A percentile compares a stretch with the other conserved stretches of the same genome.
Evolutionary conservation across 2,329 filamentous ascomycete genomes (phyloP).

Genomic region (Thelonectria olida): DNA sequence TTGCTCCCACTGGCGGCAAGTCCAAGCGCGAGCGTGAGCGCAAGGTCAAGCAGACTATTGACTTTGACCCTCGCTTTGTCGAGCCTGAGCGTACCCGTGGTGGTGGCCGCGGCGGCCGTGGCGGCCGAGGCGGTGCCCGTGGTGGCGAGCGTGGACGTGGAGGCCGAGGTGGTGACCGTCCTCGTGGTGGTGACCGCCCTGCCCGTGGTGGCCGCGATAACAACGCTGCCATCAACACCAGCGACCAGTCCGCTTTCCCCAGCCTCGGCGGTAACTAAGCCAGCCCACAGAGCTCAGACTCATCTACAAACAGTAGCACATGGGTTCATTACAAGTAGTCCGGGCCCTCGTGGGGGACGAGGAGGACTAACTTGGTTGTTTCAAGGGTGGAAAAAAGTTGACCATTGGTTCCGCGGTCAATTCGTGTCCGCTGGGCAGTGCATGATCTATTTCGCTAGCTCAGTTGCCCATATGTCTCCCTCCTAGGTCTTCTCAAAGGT

Average conservation of each 20-base stretch:
- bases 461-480: conserved; percentile 40
- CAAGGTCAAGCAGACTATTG: conserved; percentile 89
- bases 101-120: conserved; percentile 55
- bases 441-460: conserved; percentile 40
- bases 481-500: conserved; percentile 43
- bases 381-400: conserved; percentile 45
- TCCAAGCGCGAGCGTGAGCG: conserved; percentile 84
- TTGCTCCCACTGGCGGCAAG: conserved; percentile 80
- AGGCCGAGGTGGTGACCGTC: conserved; percentile 31
- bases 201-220: conserved; percentile 39
- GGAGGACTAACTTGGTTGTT: conserved; percentile 41
- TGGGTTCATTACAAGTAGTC: conserved; percentile 38
- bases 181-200: conserved; percentile 23
- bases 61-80: conserved; percentile 86
- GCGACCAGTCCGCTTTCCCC: conserved; percentile 68
- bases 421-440: conserved; percentile 29
- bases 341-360: conserved; percentile 25
- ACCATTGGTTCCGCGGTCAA: conserved; percentile 42
- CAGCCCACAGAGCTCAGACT: conserved; percentile 29
- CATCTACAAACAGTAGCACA: conserved; percentile 24
- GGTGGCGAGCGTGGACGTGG: conserved; percentile 45
- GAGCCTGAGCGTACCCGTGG: conserved; percentile 71
- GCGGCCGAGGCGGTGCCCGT: conserved; percentile 54
- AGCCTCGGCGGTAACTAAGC: conserved; percentile 65
- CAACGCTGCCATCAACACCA: conserved; percentile 61